Percentiles rank a stretch among this genome's conserved stretches.
These are phyloP conservation scores for Alternaria angustiovoidea DNA, from an alignment of 2,329 filamentous ascomycete genomes.

Conservation along the genomic window DNA sequence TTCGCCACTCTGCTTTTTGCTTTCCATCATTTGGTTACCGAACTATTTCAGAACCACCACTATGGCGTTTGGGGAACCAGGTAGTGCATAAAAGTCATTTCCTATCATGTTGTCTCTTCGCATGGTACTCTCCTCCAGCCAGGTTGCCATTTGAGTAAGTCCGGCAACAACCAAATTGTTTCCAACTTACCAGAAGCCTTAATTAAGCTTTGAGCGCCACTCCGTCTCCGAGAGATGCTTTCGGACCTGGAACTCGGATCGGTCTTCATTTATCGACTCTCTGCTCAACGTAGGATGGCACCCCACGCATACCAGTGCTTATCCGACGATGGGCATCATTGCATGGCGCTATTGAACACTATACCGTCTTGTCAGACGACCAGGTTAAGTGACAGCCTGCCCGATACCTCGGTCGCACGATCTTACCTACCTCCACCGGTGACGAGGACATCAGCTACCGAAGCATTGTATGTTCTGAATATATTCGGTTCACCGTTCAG, in stretches of 20 bases:
- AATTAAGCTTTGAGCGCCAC: background rate
- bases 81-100: slow-evolving; percentile 6
- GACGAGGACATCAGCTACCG: background rate
- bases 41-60: background rate
- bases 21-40: background rate
- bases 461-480: background rate
- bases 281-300: background rate
- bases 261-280: slow-evolving; percentile 6
- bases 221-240: background rate
- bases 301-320: background rate
- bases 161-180: background rate
- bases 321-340: slow-evolving; percentile 28
- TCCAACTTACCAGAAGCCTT: background rate
- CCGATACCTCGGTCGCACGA: background rate
- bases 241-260: background rate
- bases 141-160: background rate
- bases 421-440: background rate
- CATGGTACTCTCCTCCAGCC: background rate
- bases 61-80: background rate
- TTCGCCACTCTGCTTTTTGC: background rate
- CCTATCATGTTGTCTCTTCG: background rate
- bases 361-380: slow-evolving; percentile 22
- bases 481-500: slow-evolving; percentile 2
- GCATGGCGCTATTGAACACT: slow-evolving; percentile 31
- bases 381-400: background rate